A percentile compares a stretch with the other conserved stretches of the same genome.
Conservation (phyloP, 78 protist genomes). For the Monosiga brevicollis region DNA sequence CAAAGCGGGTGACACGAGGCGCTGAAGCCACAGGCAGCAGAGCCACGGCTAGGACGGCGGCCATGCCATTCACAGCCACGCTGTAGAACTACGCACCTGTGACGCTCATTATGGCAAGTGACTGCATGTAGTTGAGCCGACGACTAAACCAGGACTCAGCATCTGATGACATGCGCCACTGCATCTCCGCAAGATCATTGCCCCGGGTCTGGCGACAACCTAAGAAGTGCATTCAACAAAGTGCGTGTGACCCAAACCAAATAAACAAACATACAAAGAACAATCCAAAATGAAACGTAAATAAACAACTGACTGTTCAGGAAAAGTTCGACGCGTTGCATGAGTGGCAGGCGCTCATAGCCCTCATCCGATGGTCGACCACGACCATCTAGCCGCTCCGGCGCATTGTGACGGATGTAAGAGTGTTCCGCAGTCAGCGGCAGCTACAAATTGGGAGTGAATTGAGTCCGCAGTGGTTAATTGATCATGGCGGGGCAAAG, state of each 20-base stretch:
- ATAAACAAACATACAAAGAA: too few species aligned
- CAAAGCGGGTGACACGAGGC: not conserved
- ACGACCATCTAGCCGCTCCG: not conserved
- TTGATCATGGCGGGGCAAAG: too few species aligned
- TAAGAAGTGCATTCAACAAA: not conserved
- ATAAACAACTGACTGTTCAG: too few species aligned
- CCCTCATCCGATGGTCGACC: not conserved
- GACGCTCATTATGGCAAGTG: slow-evolving; percentile 84
- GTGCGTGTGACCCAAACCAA: too few species aligned
- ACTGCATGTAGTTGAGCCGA: slow-evolving; percentile 75
- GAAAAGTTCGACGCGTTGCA: not conserved
- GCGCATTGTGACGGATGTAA: not conserved
- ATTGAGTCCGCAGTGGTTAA: too few species aligned
- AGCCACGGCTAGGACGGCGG: too few species aligned
- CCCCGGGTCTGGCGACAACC: slow-evolving; percentile 36
- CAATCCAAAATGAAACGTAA: too few species aligned
- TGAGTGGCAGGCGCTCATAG: not conserved
- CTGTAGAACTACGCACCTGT: too few species aligned
- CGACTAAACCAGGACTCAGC: slow-evolving; percentile 76
- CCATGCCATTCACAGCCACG: too few species aligned
- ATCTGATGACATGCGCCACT: slow-evolving; percentile 41
- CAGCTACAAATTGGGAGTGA: too few species aligned
- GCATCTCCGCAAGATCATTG: slow-evolving; percentile 41
- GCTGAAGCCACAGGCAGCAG: not conserved
- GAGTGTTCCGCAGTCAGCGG: slow-evolving; percentile 16